These are phyloP conservation scores for Camptophora hylomeconis DNA, from an alignment of 2,329 filamentous ascomycete species.

Conservation along the genomic window DNA sequence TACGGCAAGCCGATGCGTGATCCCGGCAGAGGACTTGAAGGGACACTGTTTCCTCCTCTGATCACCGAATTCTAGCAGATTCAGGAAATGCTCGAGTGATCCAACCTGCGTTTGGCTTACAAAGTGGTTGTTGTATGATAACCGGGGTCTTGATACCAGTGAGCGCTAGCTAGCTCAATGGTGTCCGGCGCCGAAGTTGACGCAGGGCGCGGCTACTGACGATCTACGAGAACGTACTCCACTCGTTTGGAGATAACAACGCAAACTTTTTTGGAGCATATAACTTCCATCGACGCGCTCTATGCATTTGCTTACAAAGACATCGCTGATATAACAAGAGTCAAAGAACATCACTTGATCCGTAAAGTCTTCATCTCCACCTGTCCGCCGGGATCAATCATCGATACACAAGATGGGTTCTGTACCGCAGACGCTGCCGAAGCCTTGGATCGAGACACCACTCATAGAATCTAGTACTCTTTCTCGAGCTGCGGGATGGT, in stretches of 20 bases:
- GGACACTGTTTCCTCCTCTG: constrained; percentile 40
- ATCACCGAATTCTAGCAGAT: constrained; percentile 14
- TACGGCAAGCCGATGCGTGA: constrained; percentile 48
- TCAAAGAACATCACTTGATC: neutral
- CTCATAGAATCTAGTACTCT: constrained; percentile 24
- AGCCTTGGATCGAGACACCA: constrained; percentile 28
- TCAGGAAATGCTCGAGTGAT: no score
- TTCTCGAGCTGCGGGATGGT: constrained; percentile 27
- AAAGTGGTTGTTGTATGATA: no score
- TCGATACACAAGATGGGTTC: constrained; percentile 6
- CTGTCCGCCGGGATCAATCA: no score
- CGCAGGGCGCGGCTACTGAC: no score
- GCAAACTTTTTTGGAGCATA: no score
- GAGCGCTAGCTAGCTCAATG: no score
- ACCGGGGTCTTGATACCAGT: no score
- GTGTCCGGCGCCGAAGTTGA: no score
- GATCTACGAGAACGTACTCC: no score
- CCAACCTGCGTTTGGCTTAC: no score
- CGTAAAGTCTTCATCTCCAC: constrained; percentile 1
- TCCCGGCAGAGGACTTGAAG: constrained; percentile 26
- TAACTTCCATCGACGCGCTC: no score
- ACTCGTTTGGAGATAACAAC: no score
- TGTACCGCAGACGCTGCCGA: neutral
- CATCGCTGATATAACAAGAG: neutral
- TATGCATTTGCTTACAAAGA: neutral